Evolutionary conservation across 176 grass and related monocot genomes (phyloP), one percentile per base, ranked within the genome.

Genomic region (Cymbopogon citratus): DNA sequence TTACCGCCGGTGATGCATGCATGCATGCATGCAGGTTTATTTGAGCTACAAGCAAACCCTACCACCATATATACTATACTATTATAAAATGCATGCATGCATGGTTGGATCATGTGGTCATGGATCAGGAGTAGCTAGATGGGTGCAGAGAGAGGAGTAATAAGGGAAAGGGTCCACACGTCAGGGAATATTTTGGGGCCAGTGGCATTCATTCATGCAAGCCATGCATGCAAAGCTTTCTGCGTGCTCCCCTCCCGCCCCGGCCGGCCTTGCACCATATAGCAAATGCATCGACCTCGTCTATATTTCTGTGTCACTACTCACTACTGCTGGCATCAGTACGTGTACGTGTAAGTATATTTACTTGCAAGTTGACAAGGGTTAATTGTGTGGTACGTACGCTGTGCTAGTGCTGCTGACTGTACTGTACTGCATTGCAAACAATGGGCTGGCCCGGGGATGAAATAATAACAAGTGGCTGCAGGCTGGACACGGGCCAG

Each of bases 141-240:
- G 26, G 18, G 45, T 34, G 59, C 38, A 12, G 36, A 39, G 7
- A 18, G 21, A 54, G 34, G 71, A 13, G 34, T 35, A 1, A 34
- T 21, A 14, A 63, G 25, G 45, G 48, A 12, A 28, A 29, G 60
- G 60, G 60, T 27, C n/a, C 19, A 43, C 26, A 24, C 40, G 69
- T 74, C 44, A 15, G 23, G 88, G 88, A 90, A 86, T 90, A 90
- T 90, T 90, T 90, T 11, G 84, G 88, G 84, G 74, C 2, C 39
- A 54, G 84, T 19, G 49, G 80, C 68, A 86, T 67, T 67, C 83
- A 48, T 48, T 14, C 83, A 66, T 82, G 70, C 59, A 23, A 23
- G 52, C 21, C 52, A 86, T 86, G 73, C 87, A 75, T 84, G 69
- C 69, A 60, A 59, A 59, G 54, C 40, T 43, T 25, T 43, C 34